Base-by-base conservation (phyloP, 1,284 basidiomycete genomes). In the Moesziomyces aphidis region DNA sequence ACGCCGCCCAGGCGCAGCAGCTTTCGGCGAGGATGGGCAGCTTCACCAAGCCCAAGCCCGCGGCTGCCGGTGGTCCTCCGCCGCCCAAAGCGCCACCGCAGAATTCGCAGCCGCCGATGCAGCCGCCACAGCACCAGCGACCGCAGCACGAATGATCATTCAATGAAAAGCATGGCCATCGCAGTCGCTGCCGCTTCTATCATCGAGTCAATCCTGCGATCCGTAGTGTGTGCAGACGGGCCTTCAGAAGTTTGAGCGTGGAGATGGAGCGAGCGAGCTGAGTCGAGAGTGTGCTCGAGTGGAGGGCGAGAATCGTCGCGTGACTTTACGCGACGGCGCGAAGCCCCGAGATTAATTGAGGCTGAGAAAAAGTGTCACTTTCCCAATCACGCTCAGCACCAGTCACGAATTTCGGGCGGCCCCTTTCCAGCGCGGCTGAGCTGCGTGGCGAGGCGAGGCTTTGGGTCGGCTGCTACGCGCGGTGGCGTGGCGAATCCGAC, bases 21-120 rank as follows among this genome's bases (percentile, higher is more conserved):
- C 42, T 64, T 36, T 61, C 64, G 1, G 73, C 64, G 17, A 59
- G 68, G 24, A 67, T 75, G 62, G 73, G 73, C 39, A 75, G 73
- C 61, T 75, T 75, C 31, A 75, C 73, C 21, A 75, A 71, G 52
- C 46, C 67, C 21, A 73, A 65, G 52, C 47, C 56, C 10, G 31
- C 53, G 17, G 60, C 48, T 36, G 21, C 55, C 28, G 52, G 36
- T 10, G 26, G 26, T 7, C 53, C 56, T n/a, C 53, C 61, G 10
- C 45, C 48, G 19, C n/a, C 52, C n/a, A 42, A 36, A 9, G 28
- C 15, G 46, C 44, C 34, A 19, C 54, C 45, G 17, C 47, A 55
- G 42, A 39, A 50, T 22, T 42, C 43, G 13, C 61, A 56, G 47
- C 34, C 50, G 44, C 63, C 44, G 24, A 36, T 43, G 19, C 51